These are phyloP conservation scores for Didymella segeticola DNA, from an alignment of 2,329 filamentous ascomycete genomes.

Conservation along the genomic window DNA sequence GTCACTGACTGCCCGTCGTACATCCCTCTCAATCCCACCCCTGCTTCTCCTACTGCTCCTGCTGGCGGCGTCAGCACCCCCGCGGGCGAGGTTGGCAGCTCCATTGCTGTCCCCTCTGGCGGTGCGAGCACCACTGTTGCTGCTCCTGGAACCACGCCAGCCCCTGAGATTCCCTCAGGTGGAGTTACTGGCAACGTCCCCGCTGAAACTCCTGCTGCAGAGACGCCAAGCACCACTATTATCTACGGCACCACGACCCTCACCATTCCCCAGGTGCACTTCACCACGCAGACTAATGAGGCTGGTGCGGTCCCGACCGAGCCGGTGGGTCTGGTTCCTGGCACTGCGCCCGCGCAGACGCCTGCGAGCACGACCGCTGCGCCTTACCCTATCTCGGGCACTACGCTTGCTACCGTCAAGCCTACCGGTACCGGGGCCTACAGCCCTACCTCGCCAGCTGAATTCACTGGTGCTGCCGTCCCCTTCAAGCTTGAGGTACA, in stretches of 20 bases:
- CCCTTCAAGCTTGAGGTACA: slow-evolving; percentile 30
- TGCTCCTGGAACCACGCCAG: slow-evolving; percentile 22
- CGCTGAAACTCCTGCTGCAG: slow-evolving; percentile 8
- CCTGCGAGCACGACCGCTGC: slow-evolving; percentile 32
- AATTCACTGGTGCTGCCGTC: slow-evolving; percentile 47
- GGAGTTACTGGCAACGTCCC: not conserved
- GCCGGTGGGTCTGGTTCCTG: slow-evolving; percentile 46
- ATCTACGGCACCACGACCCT: slow-evolving; percentile 52
- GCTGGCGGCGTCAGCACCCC: slow-evolving; percentile 25
- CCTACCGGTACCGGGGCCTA: slow-evolving; percentile 35
- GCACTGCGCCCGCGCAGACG: slow-evolving; percentile 39
- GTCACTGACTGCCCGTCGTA: slow-evolving; percentile 74
- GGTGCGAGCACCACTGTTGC: slow-evolving; percentile 14
- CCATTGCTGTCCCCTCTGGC: slow-evolving; percentile 14
- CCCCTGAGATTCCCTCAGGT: slow-evolving; percentile 18
- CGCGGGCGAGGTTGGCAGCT: slow-evolving; percentile 4
- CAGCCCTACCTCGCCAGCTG: slow-evolving; percentile 27
- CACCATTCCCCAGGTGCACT: slow-evolving; percentile 56
- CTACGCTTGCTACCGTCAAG: slow-evolving; percentile 24
- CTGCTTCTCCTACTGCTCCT: slow-evolving; percentile 16
- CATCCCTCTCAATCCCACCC: slow-evolving; percentile 52
- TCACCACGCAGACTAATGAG: slow-evolving; percentile 48
- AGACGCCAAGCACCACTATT: slow-evolving; percentile 49
- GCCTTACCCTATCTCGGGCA: slow-evolving; percentile 38
- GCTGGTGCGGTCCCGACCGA: slow-evolving; percentile 37